Percentiles rank a stretch among this genome's conserved stretches.
These are phyloP conservation scores for Sclerotinia subarctica DNA, from an alignment of 2,329 filamentous ascomycete genomes.

Conservation along the genomic window DNA sequence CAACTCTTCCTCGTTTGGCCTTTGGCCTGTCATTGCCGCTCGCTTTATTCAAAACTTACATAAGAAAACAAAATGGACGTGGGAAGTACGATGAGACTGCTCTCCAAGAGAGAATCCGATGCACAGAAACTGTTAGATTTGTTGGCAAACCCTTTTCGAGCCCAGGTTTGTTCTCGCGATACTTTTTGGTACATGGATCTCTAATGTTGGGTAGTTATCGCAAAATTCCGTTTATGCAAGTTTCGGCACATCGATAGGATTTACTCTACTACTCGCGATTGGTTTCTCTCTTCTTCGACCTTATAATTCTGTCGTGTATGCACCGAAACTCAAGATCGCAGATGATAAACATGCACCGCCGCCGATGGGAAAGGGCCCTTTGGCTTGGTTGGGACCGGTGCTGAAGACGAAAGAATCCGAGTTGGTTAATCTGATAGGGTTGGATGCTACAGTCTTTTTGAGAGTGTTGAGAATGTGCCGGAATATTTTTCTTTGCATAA, in stretches of 20 bases:
- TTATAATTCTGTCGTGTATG: conserved; percentile 89
- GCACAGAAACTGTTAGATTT: conserved; percentile 34
- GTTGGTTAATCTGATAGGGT: conserved; percentile 75
- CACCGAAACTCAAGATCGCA: conserved; percentile 87
- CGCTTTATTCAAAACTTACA: conserved; percentile 24
- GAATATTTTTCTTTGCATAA: conserved; percentile 76
- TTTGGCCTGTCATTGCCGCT: conserved; percentile 37
- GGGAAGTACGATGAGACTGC: conserved; percentile 21
- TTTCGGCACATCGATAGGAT: conserved; percentile 72
- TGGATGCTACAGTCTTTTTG: conserved; percentile 90
- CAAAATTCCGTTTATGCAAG: conserved; percentile 71
- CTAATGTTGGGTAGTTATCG: conserved; percentile 31
- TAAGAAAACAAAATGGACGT: conserved; percentile 26
- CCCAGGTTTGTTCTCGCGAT: conserved; percentile 26
- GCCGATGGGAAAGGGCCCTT: conserved; percentile 78
- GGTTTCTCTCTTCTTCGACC: conserved; percentile 87
- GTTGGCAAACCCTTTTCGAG: conserved; percentile 35
- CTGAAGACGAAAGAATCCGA: conserved; percentile 73
- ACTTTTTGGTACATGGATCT: neutral
- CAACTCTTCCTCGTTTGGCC: conserved; percentile 27
- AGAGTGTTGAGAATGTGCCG: conserved; percentile 87
- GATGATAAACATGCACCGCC: conserved; percentile 88
- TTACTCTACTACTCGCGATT: conserved; percentile 71
- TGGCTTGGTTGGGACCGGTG: conserved; percentile 81
- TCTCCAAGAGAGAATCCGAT: conserved; percentile 26